Evolutionary conservation across 2,329 filamentous ascomycete species (phyloP), one percentile per base, ranked within the genome.

Genomic region (Thielaviopsis populi): DNA sequence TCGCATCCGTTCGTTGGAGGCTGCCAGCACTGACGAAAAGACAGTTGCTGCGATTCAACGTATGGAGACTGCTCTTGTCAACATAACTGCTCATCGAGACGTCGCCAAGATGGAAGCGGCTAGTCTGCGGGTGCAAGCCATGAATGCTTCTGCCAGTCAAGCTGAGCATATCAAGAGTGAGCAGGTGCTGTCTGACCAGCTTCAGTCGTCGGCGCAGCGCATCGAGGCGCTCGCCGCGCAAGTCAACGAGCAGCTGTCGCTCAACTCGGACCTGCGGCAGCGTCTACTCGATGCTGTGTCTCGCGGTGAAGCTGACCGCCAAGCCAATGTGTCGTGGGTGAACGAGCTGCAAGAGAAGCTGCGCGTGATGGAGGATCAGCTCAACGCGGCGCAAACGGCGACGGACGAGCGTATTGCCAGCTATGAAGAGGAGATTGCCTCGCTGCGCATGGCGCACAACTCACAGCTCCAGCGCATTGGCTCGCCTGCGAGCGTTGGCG

Each of bases 241-340:
- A 72, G 90, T 96, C 27, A 85, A 86, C 64, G 79, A 84, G 64
- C 92, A 96, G 73, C 80, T 97, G 50, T 78, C 84, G n/a, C 82
- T 82, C 40, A 97, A 97, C 73, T 79, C 82, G 43, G 79, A 82
- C 33, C 79, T 99, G 60, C 86, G 91, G 64, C 78, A 82, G 64
- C 87, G 92, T 50, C 83, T 99, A 1, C 78, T 86, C 6, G 83
- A 88, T 22, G 90, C 91, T 1, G 88, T 97, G 43, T 78, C 83
- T 62, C 88, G 90, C 67, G 91, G 92, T 65, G 92, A 97, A 70
- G 80, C 81, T 40, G 89, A 94, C 69, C 91, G 95, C 72, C 85
- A 86, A 70, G 77, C 84, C 66, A 95, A 91, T 67, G 88, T 88
- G 15, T 80, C 84, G 62, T 87, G 89, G 70, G 96, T 99, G 72